Evolutionary conservation across 1,284 basidiomycete genomes (phyloP).

Genomic region (Ganoderma leucocontextum): DNA sequence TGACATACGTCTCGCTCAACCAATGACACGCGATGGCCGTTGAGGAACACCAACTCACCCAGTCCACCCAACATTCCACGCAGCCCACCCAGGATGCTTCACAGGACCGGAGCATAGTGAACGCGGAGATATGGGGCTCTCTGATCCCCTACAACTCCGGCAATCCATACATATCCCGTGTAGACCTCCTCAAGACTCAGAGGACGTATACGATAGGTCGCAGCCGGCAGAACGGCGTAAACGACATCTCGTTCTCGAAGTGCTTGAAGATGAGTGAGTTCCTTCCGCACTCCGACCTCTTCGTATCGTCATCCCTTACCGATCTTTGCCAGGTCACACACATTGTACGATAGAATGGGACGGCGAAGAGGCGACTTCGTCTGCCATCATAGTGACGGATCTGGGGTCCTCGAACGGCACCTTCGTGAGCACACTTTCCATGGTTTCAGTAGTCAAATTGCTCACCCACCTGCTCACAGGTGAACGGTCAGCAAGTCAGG

Average conservation of each 20-base stretch:
- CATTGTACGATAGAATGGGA: conserved; percentile 77
- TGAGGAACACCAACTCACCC: background rate
- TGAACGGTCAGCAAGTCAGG: conserved; percentile 72
- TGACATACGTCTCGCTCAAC: background rate
- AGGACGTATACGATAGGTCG: conserved; percentile 63
- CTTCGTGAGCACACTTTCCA: conserved; percentile 61
- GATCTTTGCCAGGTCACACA: conserved; percentile 59
- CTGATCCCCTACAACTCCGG: conserved; percentile 50
- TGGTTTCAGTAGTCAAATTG: background rate
- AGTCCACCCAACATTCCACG: conserved; percentile 10
- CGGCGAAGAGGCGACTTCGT: conserved; percentile 55
- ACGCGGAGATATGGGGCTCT: conserved; percentile 18
- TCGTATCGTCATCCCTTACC: background rate
- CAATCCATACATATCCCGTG: conserved; percentile 53
- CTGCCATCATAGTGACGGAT: conserved; percentile 74
- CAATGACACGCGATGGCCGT: background rate
- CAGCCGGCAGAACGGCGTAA: conserved; percentile 51
- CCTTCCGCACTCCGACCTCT: background rate
- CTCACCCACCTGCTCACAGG: conserved; percentile 49
- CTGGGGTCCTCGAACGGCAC: conserved; percentile 81
- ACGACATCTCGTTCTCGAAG: conserved; percentile 49
- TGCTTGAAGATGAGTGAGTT: conserved; percentile 50
- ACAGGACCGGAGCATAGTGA: conserved; percentile 8
- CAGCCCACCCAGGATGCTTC: conserved; percentile 12
- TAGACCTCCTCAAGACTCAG: conserved; percentile 64